phyloP scores from a whole-genome alignment of 2,329 filamentous ascomycete genomes.

The Sphaerulina vaccinii region DNA sequence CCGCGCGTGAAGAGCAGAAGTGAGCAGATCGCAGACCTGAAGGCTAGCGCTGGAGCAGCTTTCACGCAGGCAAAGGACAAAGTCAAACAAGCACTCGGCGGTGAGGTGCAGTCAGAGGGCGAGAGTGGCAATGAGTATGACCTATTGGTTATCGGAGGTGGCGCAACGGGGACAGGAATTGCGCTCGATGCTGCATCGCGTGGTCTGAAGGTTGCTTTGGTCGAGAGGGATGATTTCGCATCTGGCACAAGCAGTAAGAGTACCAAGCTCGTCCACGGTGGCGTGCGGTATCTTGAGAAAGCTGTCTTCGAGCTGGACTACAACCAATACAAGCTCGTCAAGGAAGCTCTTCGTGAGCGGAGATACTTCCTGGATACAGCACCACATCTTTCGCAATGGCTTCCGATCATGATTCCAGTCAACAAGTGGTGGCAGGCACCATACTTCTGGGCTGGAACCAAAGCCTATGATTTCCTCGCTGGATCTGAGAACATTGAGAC shows the following conservation, averaged over 20 bases:
- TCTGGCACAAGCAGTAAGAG: constrained; percentile 82
- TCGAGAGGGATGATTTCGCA: constrained; percentile 81
- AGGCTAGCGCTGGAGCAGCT: constrained; percentile 49
- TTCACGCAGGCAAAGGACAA: constrained; percentile 48
- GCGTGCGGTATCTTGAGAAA: constrained; percentile 82
- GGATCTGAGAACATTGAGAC: constrained; percentile 84
- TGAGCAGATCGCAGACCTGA: constrained; percentile 64
- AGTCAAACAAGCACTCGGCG: constrained; percentile 39
- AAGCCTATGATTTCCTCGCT: constrained; percentile 81
- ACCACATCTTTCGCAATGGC: constrained; percentile 75
- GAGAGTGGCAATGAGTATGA: constrained; percentile 59
- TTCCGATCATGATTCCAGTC: constrained; percentile 80
- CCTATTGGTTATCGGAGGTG: constrained; percentile 74
- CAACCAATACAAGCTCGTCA: constrained; percentile 73
- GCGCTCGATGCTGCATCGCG: constrained; percentile 77
- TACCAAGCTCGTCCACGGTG: constrained; percentile 82
- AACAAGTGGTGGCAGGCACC: constrained; percentile 82
- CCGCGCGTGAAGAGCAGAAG: constrained; percentile 61
- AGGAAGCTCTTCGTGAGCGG: constrained; percentile 77
- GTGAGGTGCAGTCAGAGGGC: constrained; percentile 31
- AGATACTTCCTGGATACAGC: constrained; percentile 82
- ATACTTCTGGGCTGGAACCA: constrained; percentile 75
- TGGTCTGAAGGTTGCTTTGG: constrained; percentile 74
- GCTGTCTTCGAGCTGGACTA: constrained; percentile 83
- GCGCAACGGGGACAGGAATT: constrained; percentile 76